Conservation (phyloP, 352 stramenopile genomes). For the Phytopythium ostracodes region DNA sequence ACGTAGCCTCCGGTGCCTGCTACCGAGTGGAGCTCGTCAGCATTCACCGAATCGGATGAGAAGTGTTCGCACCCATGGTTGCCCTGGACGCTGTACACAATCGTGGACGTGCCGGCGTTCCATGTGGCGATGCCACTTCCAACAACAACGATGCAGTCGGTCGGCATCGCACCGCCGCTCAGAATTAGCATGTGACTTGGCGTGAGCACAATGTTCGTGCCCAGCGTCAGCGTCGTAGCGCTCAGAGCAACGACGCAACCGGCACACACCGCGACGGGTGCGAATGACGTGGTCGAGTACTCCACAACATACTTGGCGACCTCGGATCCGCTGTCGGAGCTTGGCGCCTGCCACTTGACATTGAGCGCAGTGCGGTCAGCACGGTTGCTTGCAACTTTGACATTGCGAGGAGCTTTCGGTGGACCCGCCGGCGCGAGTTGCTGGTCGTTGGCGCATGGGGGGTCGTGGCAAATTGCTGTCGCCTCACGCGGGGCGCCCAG, state of each 20-base stretch:
- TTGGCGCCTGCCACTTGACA: constrained; percentile 80
- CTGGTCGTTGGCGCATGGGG: constrained; percentile 39
- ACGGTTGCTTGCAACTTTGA: constrained; percentile 79
- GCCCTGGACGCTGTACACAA: constrained; percentile 11
- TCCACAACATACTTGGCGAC: constrained; percentile 83
- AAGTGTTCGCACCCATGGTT: constrained; percentile 77
- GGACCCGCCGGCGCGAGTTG: constrained; percentile 55
- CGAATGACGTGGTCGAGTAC: constrained; percentile 67
- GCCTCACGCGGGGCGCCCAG: constrained; percentile 48
- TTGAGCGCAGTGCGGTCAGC: constrained; percentile 72
- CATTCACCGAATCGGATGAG: constrained; percentile 15
- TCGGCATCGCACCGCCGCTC: constrained; percentile 21
- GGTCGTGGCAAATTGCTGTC: constrained; percentile 44
- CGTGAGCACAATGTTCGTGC: constrained; percentile 20
- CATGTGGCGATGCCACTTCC: constrained; percentile 30
- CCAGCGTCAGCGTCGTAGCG: constrained; percentile 33
- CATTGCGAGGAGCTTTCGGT: constrained; percentile 64
- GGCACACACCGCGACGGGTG: constrained; percentile 30
- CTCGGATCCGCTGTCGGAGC: constrained; percentile 55
- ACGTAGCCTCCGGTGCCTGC: constrained; percentile 33
- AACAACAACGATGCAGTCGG: constrained; percentile 51
- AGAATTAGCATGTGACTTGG: constrained; percentile 41
- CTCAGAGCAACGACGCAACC: constrained; percentile 44
- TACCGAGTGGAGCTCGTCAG: constrained; percentile 42
- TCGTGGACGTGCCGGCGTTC: constrained; percentile 9